Evolutionary conservation across 805 yeast genomes (phyloP).

Genomic region (Lipomyces starkeyi): DNA sequence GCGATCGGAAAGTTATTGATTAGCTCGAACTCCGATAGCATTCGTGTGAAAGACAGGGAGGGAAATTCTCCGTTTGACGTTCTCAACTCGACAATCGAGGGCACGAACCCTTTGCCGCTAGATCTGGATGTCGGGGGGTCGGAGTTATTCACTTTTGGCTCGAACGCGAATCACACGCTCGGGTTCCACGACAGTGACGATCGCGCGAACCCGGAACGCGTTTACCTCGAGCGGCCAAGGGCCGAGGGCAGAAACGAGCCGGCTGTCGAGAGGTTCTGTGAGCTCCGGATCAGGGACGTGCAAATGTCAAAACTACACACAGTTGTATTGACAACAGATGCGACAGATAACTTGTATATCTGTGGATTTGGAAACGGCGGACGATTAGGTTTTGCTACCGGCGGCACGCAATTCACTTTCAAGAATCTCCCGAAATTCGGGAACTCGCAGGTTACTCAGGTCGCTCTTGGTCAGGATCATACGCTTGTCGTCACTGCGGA

Average conservation of each 20-base stretch:
- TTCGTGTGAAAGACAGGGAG: slow-evolving; percentile 69
- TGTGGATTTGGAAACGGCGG: slow-evolving; percentile 77
- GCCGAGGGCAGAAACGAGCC: slow-evolving; percentile 32
- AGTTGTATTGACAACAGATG: slow-evolving; percentile 59
- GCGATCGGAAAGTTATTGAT: slow-evolving; percentile 58
- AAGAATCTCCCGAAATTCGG: slow-evolving; percentile 50
- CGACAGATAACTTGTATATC: slow-evolving; percentile 55
- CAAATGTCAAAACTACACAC: slow-evolving; percentile 71
- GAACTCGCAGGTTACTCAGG: slow-evolving; percentile 45
- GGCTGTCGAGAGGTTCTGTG: slow-evolving; percentile 45
- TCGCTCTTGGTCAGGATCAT: slow-evolving; percentile 70
- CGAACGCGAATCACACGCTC: slow-evolving; percentile 64
- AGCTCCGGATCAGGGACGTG: slow-evolving; percentile 56
- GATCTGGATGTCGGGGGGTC: slow-evolving; percentile 50
- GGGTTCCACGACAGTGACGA: slow-evolving; percentile 71
- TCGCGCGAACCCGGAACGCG: slow-evolving; percentile 53
- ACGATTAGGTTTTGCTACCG: slow-evolving; percentile 63
- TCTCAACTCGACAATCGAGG: slow-evolving; percentile 46
- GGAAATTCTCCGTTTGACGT: slow-evolving; percentile 77
- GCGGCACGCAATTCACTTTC: slow-evolving; percentile 47
- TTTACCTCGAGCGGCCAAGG: slow-evolving; percentile 43
- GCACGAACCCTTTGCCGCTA: slow-evolving; percentile 33
- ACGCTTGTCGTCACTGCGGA: slow-evolving; percentile 60
- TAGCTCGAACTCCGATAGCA: slow-evolving; percentile 46
- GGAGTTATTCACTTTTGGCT: slow-evolving; percentile 62